Conservation (phyloP, 2,329 filamentous ascomycete genomes). For the Aureobasidium sp. region DNA sequence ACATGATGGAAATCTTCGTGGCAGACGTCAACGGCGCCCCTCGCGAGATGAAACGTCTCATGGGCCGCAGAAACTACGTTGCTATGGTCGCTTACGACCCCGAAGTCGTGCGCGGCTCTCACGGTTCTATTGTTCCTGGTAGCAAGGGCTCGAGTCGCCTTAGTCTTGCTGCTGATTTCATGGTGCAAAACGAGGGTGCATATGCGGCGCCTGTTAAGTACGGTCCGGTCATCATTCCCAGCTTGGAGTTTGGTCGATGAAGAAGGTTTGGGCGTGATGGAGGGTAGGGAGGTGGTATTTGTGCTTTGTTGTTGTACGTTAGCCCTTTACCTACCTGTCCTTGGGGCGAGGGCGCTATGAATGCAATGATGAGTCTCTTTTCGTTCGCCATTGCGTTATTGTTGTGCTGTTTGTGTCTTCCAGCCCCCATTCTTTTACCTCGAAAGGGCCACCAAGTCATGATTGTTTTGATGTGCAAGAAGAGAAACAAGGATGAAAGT, state of each 20-base stretch:
- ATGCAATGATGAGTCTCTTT: background rate
- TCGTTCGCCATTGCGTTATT: background rate
- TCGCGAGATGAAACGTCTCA: constrained; percentile 73
- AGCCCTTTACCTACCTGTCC: background rate
- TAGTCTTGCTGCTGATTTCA: constrained; percentile 89
- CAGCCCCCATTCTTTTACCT: too few species aligned
- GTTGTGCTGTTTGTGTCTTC: background rate
- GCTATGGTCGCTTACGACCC: constrained; percentile 93
- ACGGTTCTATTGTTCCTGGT: constrained; percentile 22
- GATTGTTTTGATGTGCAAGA: too few species aligned
- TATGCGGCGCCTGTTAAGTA: constrained; percentile 87
- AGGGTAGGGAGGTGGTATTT: background rate
- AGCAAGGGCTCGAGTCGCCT: constrained; percentile 42
- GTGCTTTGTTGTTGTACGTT: background rate
- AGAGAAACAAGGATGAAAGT: too few species aligned
- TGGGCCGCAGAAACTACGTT: constrained; percentile 88
- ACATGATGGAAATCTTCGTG: constrained; percentile 99
- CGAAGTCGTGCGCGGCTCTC: constrained; percentile 54
- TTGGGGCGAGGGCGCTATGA: background rate
- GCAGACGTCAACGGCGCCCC: constrained; percentile 79
- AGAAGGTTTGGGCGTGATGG: background rate
- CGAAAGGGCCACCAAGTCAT: too few species aligned
- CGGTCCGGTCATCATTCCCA: constrained; percentile 90
- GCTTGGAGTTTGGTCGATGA: constrained; percentile 40
- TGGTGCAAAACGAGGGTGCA: constrained; percentile 85